These are phyloP conservation scores for Lentinus polychrous DNA, from an alignment of 1,284 basidiomycete species.

Conservation along the genomic window DNA sequence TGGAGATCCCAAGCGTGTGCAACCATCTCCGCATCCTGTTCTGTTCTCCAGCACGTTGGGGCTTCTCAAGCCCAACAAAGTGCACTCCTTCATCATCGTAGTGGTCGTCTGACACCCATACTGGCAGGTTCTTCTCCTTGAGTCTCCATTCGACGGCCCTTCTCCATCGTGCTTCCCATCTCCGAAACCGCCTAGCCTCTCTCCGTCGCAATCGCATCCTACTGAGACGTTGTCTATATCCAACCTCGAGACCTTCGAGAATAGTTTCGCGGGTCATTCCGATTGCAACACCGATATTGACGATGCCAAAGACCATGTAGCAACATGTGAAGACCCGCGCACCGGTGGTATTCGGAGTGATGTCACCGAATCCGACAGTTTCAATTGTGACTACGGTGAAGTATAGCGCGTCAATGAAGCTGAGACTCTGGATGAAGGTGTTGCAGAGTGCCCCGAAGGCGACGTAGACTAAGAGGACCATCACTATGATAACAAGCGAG, in stretches of 20 bases:
- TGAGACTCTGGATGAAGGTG: conserved; percentile 49
- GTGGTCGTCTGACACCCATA: conserved; percentile 42
- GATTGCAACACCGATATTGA: conserved; percentile 60
- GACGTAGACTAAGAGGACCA: conserved; percentile 67
- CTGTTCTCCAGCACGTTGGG: conserved; percentile 11
- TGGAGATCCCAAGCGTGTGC: conserved; percentile 5
- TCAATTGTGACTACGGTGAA: conserved; percentile 68
- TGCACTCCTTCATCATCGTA: conserved; percentile 12
- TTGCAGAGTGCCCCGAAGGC: conserved; percentile 61
- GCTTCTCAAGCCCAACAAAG: conserved; percentile 17
- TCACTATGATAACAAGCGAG: conserved; percentile 71
- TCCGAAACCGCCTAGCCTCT: conserved; percentile 30
- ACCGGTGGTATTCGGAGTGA: conserved; percentile 42
- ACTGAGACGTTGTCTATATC: conserved; percentile 48
- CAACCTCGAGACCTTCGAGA: conserved; percentile 59
- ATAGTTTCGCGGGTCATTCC: conserved; percentile 64
- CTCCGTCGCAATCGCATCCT: conserved; percentile 33
- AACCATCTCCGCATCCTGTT: conserved; percentile 11
- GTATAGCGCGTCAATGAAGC: conserved; percentile 65
- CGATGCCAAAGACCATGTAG: conserved; percentile 54
- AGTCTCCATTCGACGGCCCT: conserved; percentile 54
- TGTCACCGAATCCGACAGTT: conserved; percentile 79
- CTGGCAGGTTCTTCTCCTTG: conserved; percentile 33
- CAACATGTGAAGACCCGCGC: conserved; percentile 51
- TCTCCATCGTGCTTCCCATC: conserved; percentile 44